Evolutionary conservation across 768 basidiomycete species (phyloP), one percentile per base, ranked within the genome.

Genomic region (Suillus americanus): DNA sequence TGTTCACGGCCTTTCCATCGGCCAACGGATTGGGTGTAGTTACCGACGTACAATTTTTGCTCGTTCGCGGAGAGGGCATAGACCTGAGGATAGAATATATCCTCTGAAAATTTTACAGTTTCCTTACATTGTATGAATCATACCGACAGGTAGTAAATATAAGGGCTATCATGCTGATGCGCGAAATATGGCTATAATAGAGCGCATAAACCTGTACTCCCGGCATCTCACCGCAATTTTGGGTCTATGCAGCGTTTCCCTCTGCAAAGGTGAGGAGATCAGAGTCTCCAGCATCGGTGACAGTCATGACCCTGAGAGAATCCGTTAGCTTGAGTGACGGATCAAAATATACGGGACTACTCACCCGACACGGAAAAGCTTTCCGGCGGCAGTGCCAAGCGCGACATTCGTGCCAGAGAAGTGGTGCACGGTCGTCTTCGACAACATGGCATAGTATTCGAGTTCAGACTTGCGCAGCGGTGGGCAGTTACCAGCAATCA

Each of bases 391-490:
- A 60, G 97, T 99, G 64, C 97, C 97, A 69, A 99, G 91, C 65
- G 97, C 93, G 71, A 99, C 95, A 77, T 99, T 99, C 68, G 95
- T 95, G 68, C 97, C 97, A 68, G 89, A 85, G 79, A 97, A 99
- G 83, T 99, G 96, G 82, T 99, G 97, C 64, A 99, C 97, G 64
- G 92, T 89, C 64, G 97, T 99, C 86, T 99, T 99, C 71, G 95
- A 97, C 77, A 99, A 86, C 96, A 97, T 97, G 82, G 95, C 97
- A 78, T 99, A 99, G 86, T 99, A 99, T 85, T 99, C 97, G 65
- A 99, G 86, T 85, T 99, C 97, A 66, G 97, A 98, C 80, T 97
- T 97, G 80, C 97, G 94, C 67, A 99, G 88, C 67, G 97, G 97
- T 64, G 97, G 97, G 83, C 95, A 97, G 84, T 99, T 99, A 71